These are phyloP conservation scores for Ulmus americana DNA, from an alignment of 331 rosid genomes.

Conservation along the genomic window DNA sequence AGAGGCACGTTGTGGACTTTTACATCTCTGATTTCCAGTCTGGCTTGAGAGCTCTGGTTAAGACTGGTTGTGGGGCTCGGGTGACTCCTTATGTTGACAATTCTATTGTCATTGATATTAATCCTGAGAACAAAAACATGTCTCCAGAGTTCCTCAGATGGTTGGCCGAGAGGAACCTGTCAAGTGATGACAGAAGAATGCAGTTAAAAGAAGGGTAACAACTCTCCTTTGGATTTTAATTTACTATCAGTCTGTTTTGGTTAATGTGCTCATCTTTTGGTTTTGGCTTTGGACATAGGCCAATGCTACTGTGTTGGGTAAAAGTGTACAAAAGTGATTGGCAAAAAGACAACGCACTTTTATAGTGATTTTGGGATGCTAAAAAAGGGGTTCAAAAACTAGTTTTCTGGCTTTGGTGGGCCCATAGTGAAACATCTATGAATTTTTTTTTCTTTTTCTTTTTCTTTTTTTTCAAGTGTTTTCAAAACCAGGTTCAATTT, in stretches of 20 bases:
- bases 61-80: conserved; percentile 89
- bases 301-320: no score
- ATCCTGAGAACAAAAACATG: conserved; percentile 71
- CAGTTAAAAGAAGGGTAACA: conserved; percentile 90
- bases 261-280: no score
- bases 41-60: conserved; percentile 93
- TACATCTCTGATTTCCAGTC: conserved; percentile 99
- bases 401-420: no score
- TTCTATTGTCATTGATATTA: conserved; percentile 65
- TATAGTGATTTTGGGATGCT: no score
- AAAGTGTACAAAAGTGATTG: no score
- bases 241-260: neutral
- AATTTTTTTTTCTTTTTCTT: no score
- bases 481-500: no score
- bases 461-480: no score
- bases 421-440: no score
- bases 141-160: conserved; percentile 87
- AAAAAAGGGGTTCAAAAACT: no score
- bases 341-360: no score
- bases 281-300: no score
- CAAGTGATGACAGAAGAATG: conserved; percentile 90
- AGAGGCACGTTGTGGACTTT: conserved; percentile 91
- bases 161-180: conserved; percentile 79
- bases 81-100: conserved; percentile 94
- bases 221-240: neutral